Base-by-base conservation (phyloP, 2,329 filamentous ascomycete genomes). In the Colletotrichum limetticola region DNA sequence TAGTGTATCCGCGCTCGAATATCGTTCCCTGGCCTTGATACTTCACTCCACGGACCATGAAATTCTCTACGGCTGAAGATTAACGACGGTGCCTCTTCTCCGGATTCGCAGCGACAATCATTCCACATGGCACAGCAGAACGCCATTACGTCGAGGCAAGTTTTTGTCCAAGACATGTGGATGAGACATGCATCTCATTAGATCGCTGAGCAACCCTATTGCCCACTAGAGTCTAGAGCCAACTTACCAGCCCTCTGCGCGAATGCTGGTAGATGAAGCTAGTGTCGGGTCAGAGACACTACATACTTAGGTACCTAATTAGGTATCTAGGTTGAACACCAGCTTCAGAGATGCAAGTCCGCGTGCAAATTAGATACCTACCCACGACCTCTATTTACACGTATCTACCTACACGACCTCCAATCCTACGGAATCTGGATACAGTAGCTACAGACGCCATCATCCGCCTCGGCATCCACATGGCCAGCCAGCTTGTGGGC, bases 381-480 rank as follows among this genome's bases (percentile, higher is more conserved):
- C 26, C 26, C 26, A 26, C 26, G 26, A 26, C 26, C 26, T 26
- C 4, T 26, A 26, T 26, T 26, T 26, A 26, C 26, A 26, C 26
- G 26, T 26, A 26, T 26, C 26, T 26, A 26, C 26, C 26, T 5
- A 26, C 26, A 26, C 26, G 11, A 19, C 12, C 28, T 8, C 28
- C 6, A 30, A 8, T 8, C 28, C 28, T 30, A n/a, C 37, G 14
- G 24, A 30, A 32, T 16, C 16, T 11, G 11, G 11, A 26, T 26
- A 26, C 26, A 26, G 9, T 46, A 46, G 28, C 9, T 49, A 9
- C 19, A 52, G 26, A 30, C n/a, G 26, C 61, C 12, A 12, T 37
- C 30, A 22, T 30, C n/a, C n/a, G 46, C 46, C 46, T 53, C 61
- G 46, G 61, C 49, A 64, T 55, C 46, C 61, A 64, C 61, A 37